A percentile compares a stretch with the other conserved stretches of the same genome.
These are phyloP conservation scores for Claviceps sp. DNA, from an alignment of 2,329 filamentous ascomycete genomes.

Conservation along the genomic window DNA sequence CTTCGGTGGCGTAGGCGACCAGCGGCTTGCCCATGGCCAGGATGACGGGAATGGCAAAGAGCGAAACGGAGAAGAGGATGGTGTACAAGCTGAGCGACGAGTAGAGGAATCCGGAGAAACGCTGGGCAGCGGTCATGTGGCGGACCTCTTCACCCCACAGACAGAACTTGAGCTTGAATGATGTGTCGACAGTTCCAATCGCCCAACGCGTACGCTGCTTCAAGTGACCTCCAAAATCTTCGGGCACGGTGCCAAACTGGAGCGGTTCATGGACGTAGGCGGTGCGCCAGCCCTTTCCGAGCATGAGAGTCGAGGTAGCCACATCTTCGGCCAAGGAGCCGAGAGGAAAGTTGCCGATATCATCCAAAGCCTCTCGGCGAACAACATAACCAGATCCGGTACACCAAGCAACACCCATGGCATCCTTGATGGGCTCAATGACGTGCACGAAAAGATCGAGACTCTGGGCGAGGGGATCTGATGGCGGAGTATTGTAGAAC, in stretches of 20 bases:
- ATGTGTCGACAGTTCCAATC: conserved; percentile 43
- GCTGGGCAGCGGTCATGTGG: conserved; percentile 41
- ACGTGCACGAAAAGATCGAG: conserved; percentile 45
- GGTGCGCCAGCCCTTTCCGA: conserved; percentile 48
- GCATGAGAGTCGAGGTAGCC: conserved; percentile 42
- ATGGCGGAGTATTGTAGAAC: conserved; percentile 47
- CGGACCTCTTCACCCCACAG: conserved; percentile 38
- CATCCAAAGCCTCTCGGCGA: conserved; percentile 43
- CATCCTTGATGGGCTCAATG: conserved; percentile 35
- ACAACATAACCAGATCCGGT: conserved; percentile 50
- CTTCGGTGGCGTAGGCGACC: conserved; percentile 38
- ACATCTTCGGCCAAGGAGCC: conserved; percentile 49
- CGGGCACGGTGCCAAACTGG: conserved; percentile 46
- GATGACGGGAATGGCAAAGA: conserved; percentile 46
- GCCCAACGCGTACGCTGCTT: conserved; percentile 46
- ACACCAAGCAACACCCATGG: conserved; percentile 46
- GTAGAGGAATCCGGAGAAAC: conserved; percentile 46
- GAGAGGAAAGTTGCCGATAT: conserved; percentile 48
- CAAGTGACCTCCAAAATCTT: conserved; percentile 39
- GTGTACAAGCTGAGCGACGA: conserved; percentile 42
- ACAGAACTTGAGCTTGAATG: conserved; percentile 46
- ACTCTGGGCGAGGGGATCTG: conserved; percentile 44
- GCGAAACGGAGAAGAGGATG: conserved; percentile 37
- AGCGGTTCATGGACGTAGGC: conserved; percentile 45
- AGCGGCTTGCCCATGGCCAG: conserved; percentile 42